Percentiles rank a stretch among this genome's conserved stretches.
phyloP scores from a whole-genome alignment of 176 grass and related monocot species.

The Aegilops tauschii region DNA sequence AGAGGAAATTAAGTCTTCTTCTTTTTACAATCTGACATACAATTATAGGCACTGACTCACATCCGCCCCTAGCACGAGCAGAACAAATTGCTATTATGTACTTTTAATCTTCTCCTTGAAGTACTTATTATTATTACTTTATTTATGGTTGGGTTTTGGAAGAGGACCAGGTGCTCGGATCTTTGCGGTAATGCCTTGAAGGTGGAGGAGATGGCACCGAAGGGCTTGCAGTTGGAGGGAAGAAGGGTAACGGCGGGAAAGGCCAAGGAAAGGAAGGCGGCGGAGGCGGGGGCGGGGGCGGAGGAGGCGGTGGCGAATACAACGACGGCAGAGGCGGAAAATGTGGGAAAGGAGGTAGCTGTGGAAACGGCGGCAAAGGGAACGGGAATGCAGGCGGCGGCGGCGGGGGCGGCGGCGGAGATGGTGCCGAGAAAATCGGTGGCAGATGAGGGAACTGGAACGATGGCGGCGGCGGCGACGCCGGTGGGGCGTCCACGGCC shows the following conservation, averaged over 20 bases:
- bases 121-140: not conserved
- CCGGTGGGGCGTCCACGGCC: slow-evolving; percentile 33
- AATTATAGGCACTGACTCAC: too few species aligned
- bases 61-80: not conserved
- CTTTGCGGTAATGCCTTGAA: slow-evolving; percentile 24
- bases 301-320: slow-evolving; percentile 35
- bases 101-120: not conserved
- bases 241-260: slow-evolving; percentile 58
- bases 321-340: slow-evolving; percentile 31
- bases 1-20: too few species aligned
- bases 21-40: too few species aligned
- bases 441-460: slow-evolving; percentile 50
- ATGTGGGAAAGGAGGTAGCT: slow-evolving; percentile 39
- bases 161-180: slow-evolving; percentile 31
- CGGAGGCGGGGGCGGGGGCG: slow-evolving; percentile 28
- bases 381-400: slow-evolving; percentile 25
- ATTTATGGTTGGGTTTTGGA: slow-evolving; percentile 19
- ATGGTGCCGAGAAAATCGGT: slow-evolving; percentile 24
- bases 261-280: slow-evolving; percentile 45
- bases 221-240: slow-evolving; percentile 36
- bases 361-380: slow-evolving; percentile 44
- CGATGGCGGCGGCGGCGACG: slow-evolving; percentile 5
- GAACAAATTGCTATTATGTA: not conserved
- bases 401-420: slow-evolving; percentile 38
- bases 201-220: slow-evolving; percentile 41